Evolutionary conservation across 495 filamentous ascomycete genomes (phyloP), one percentile per base, ranked within the genome.

Genomic region (Penicillium odoratum): DNA sequence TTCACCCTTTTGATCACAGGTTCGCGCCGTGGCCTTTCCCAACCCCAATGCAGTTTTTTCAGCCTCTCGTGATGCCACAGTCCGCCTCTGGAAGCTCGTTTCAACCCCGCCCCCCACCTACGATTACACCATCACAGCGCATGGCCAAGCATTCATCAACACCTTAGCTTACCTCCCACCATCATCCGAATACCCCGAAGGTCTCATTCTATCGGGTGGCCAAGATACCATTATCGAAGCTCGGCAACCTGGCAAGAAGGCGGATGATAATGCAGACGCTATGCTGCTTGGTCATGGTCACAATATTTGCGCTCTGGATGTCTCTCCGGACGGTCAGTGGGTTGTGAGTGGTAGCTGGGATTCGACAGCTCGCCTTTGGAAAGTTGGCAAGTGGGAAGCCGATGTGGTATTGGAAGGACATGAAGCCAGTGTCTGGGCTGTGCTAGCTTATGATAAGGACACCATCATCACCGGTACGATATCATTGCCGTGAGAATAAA

Each of bases 271-370:
- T 75, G 91, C 95, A 9, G 87, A 93, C 65, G 88, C 89, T 16
- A 77, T 98, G 60, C 79, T 99, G 6, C 73, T 97, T 46, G 95
- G 95, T 16, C 95, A 99, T 68, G 75, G 79, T 13, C 81, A 87
- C 58, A 98, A 97, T 60, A 83, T 99, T 31, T 97, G 93, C 67
- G 78, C 93, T 1, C 72, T 99, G 30, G 92, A 97, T 67, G 85
- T 89, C 5, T 85, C 83, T 44, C 79, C 85, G 6, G 84, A 88
- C 51, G 85, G 84, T 3, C 81, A 72, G 16, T 87, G 83, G 67
- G 81, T 98, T 50, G 85, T 97, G 43, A 97, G 93, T 65, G 94
- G 91, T n/a, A 88, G 92, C 69, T 99, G 95, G 95, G 95, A 99
- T 69, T 82, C 83, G 40, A 87, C 91, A 38, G 91, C 89, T 11